A percentile compares a stretch with the other conserved stretches of the same genome.
Evolutionary conservation across 129 eudicot genomes (phyloP).

Genomic region (Tanacetum coccineum): DNA sequence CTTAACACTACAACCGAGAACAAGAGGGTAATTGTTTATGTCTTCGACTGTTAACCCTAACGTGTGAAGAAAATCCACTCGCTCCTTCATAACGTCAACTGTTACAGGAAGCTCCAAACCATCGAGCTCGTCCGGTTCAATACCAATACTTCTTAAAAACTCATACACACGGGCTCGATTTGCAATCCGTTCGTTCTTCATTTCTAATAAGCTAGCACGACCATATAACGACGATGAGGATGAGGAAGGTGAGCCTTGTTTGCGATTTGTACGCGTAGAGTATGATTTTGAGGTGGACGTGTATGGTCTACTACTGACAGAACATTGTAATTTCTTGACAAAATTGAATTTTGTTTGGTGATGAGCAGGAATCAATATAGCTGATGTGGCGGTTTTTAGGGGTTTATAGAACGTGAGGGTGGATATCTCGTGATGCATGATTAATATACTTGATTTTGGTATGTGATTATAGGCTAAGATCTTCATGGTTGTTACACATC

Average conservation of each 20-base stretch:
- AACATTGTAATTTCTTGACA: slow-evolving; percentile 44
- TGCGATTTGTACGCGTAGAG: slow-evolving; percentile 24
- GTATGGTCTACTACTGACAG: slow-evolving; percentile 40
- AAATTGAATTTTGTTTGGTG: slow-evolving; percentile 37
- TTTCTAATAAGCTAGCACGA: slow-evolving; percentile 77
- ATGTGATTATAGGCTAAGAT: slow-evolving; percentile 40
- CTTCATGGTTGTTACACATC: slow-evolving; percentile 52
- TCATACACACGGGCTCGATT: slow-evolving; percentile 85
- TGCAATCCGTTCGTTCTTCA: slow-evolving; percentile 69
- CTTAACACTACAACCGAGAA: slow-evolving; percentile 98
- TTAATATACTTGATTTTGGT: slow-evolving; percentile 53
- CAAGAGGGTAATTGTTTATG: slow-evolving; percentile 86
- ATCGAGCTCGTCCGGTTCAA: slow-evolving; percentile 85
- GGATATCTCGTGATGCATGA: slow-evolving; percentile 51
- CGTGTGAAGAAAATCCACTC: slow-evolving; percentile 88
- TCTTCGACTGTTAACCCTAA: slow-evolving; percentile 85
- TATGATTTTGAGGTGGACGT: slow-evolving; percentile 40
- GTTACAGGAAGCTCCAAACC: slow-evolving; percentile 96
- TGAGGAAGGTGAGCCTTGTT: slow-evolving; percentile 20
- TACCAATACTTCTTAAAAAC: slow-evolving; percentile 65
- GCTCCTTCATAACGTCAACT: slow-evolving; percentile 89
- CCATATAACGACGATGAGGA: slow-evolving; percentile 44
- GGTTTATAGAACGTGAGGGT: slow-evolving; percentile 39
- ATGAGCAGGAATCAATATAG: slow-evolving; percentile 29
- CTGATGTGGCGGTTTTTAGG: slow-evolving; percentile 27